These are phyloP conservation scores for Cyclostephanos tholiformis DNA, from an alignment of 108 stramenopile species.

Conservation along the genomic window DNA sequence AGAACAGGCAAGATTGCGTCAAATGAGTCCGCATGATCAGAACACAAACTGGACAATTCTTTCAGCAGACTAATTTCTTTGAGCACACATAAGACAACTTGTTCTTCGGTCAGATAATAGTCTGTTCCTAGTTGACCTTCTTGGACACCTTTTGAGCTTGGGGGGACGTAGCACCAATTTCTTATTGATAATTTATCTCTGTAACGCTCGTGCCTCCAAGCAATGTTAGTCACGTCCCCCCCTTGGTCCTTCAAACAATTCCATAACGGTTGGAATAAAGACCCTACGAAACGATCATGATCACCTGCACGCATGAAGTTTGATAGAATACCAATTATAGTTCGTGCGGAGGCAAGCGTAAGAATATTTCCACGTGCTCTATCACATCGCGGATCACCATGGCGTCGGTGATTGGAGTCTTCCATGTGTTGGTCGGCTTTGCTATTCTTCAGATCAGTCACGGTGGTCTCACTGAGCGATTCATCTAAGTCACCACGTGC, in stretches of 20 bases:
- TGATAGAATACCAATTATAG: constrained; percentile 17
- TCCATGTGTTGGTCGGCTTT: neutral
- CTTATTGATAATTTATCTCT: constrained; percentile 16
- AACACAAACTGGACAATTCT: constrained; percentile 17
- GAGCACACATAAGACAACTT: constrained; percentile 33
- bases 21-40: constrained; percentile 5
- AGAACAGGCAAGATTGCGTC: constrained; percentile 21
- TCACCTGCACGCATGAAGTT: constrained; percentile 18
- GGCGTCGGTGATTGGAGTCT: neutral
- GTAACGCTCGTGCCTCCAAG: constrained; percentile 33
- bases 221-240: constrained; percentile 8
- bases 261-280: constrained; percentile 35
- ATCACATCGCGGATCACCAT: neutral
- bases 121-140: constrained; percentile 34
- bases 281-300: constrained; percentile 18
- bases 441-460: neutral
- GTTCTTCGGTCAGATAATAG: constrained; percentile 38
- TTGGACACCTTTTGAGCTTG: constrained; percentile 19
- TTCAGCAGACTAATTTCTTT: constrained; percentile 16
- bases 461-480: neutral
- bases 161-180: constrained; percentile 48
- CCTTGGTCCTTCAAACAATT: constrained; percentile 37
- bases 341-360: constrained; percentile 25
- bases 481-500: constrained; percentile 27
- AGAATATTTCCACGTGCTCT: constrained; percentile 21